Percentiles rank a stretch among this genome's conserved stretches.
Evolutionary conservation across 1,284 basidiomycete species (phyloP).

Genomic region (Heterobasidion occidentale): DNA sequence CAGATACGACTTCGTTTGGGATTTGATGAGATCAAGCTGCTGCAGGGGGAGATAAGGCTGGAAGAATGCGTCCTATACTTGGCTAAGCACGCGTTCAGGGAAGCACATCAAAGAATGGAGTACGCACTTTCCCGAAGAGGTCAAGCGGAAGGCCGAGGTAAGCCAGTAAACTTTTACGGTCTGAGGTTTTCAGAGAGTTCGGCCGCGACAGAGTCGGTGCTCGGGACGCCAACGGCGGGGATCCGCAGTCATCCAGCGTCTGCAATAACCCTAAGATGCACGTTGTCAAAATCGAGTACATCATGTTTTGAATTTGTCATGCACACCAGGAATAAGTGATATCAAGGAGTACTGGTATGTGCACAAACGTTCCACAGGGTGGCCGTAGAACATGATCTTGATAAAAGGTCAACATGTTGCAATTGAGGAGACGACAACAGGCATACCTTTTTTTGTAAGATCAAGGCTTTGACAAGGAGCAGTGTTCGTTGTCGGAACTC

Average conservation of each 20-base stretch:
- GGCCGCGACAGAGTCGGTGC: constrained; percentile 64
- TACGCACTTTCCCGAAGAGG: constrained; percentile 68
- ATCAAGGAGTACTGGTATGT: constrained; percentile 96
- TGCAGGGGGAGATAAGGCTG: constrained; percentile 97
- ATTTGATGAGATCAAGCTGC: constrained; percentile 83
- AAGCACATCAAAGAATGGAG: neutral
- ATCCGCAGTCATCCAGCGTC: constrained; percentile 87
- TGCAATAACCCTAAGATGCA: constrained; percentile 64
- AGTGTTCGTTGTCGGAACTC: constrained; percentile 91
- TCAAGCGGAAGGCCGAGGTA: constrained; percentile 91
- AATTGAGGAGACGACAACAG: neutral
- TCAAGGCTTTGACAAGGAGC: constrained; percentile 90
- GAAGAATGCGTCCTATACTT: constrained; percentile 79
- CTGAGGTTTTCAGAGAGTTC: constrained; percentile 81
- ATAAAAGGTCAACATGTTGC: neutral
- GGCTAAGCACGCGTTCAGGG: neutral
- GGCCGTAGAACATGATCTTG: constrained; percentile 94
- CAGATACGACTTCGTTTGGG: constrained; percentile 74
- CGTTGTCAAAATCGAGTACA: neutral
- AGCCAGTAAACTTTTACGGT: constrained; percentile 84
- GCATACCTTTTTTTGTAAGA: constrained; percentile 83
- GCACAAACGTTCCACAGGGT: constrained; percentile 94
- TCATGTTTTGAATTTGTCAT: neutral
- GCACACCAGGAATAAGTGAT: constrained; percentile 71
- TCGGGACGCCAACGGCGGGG: constrained; percentile 73